phyloP scores from a whole-genome alignment of 495 filamentous ascomycete species.

The Penicillium nucicola region DNA sequence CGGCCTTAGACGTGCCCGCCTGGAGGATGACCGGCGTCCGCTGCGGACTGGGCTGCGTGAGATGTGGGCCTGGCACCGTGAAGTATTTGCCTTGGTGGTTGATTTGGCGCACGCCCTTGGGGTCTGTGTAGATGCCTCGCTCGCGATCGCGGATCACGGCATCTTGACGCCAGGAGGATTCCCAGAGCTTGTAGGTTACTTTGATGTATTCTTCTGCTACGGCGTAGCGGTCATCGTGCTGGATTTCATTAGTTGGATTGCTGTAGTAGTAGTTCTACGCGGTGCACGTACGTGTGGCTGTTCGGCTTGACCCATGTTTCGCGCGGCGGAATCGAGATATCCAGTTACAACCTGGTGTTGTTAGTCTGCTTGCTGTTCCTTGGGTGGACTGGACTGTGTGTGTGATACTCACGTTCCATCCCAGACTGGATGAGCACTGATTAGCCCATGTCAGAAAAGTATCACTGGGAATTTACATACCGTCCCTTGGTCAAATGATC shows the following conservation, averaged over 20 bases:
- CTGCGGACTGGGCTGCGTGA: constrained; percentile 62
- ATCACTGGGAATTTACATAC: constrained; percentile 30
- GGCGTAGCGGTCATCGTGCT: constrained; percentile 67
- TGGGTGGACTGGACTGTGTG: background rate
- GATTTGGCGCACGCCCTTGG: constrained; percentile 57
- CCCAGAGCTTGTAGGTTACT: constrained; percentile 67
- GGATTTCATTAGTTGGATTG: background rate
- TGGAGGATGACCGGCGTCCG: constrained; percentile 64
- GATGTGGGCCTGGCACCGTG: constrained; percentile 60
- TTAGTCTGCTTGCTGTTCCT: constrained; percentile 5
- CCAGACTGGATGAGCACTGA: constrained; percentile 29
- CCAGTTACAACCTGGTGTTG: constrained; percentile 55
- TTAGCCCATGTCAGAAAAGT: too few relatives aligned
- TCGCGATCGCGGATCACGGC: constrained; percentile 57
- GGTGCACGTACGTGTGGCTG: constrained; percentile 40
- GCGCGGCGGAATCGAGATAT: constrained; percentile 64
- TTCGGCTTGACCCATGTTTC: constrained; percentile 54
- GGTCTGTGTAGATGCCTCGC: constrained; percentile 57
- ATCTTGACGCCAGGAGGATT: constrained; percentile 67
- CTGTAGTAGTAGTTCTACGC: too few relatives aligned
- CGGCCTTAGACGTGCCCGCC: constrained; percentile 61
- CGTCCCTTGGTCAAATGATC: constrained; percentile 67
- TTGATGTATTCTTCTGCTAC: constrained; percentile 66
- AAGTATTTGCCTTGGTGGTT: constrained; percentile 67
- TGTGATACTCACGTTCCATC: constrained; percentile 52